Base-by-base conservation (phyloP, 139 green algal species). In the Asterochloris sp. region DNA sequence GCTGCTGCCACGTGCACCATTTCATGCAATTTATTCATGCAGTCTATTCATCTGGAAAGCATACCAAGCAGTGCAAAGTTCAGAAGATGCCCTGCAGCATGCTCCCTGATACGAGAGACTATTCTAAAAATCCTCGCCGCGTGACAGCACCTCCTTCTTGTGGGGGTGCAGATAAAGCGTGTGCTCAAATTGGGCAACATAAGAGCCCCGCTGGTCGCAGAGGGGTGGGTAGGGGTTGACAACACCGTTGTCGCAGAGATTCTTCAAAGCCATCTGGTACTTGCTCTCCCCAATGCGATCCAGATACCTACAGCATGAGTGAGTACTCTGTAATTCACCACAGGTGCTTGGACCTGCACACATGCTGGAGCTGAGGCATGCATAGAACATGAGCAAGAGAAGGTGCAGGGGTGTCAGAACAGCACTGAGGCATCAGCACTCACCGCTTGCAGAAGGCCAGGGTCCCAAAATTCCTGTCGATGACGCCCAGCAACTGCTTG, bases 191-290 rank as follows among this genome's bases (percentile, higher is more conserved):
- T 99, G 96, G 16, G 97, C 97, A 19, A 96, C 92, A 83, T 99
- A 99, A 75, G 83, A 94, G 67, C 96, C 95, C 90, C 97, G 97
- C 83, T 86, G 86, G 87, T 99, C 97, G 78, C 89, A 95, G 75
- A 99, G 91, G 12, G 97, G 97, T 1, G 97, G 97, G 91, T 98
- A 99, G 12, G 96, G 90, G 86, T 98, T 91, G 47, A 99, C 89
- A 14, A 99, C 89, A 13, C 96, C 94, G 13, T 89, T 89, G 80
- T 99, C 96, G 82, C 93, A 98, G 63, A 99, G 88, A 85, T 97
- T 99, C 89, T 98, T 98, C 23, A 99, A 91, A 19, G 97, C 97
- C 96, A 99, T 98, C n/a, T 98, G 89, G 91, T 99, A 99, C 90
- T 99, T 98, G n/a, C 88, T 91, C 92, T 99, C 96, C 0, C 96